These are phyloP conservation scores for Sesbania bispinosa DNA, from an alignment of 306 rosid genomes.

Conservation along the genomic window DNA sequence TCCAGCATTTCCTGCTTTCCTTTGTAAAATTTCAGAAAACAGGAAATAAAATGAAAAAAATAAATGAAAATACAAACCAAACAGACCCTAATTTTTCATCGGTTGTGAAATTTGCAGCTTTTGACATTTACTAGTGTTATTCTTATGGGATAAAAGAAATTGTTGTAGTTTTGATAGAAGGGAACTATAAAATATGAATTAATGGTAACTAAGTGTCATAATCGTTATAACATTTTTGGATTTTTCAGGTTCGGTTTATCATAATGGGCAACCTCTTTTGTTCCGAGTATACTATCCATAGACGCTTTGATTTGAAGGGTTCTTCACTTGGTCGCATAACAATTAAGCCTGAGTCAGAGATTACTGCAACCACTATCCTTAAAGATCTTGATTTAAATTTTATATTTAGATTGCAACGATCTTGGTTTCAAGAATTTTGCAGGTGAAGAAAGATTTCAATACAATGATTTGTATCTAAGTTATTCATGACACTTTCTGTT, in stretches of 20 bases:
- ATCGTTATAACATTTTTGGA: not conserved
- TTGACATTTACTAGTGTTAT: not conserved
- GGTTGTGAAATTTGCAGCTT: not conserved
- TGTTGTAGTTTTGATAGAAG: too few relatives aligned
- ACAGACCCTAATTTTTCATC: not conserved
- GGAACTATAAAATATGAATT: not conserved
- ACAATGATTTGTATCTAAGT: not conserved
- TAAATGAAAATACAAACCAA: too few relatives aligned
- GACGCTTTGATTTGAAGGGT: too few relatives aligned
- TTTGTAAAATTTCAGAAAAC: too few relatives aligned
- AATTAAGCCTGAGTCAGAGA: constrained; percentile 61
- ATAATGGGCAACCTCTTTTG: constrained; percentile 83
- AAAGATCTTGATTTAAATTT: constrained; percentile 84
- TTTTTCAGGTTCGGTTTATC: constrained; percentile 69
- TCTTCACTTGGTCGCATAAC: constrained; percentile 73
- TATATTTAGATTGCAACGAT: constrained; percentile 55
- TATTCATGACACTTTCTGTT: not conserved
- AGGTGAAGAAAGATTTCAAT: constrained; percentile 40
- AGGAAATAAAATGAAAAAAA: too few relatives aligned
- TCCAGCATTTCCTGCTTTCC: too few relatives aligned
- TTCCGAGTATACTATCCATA: constrained; percentile 65
- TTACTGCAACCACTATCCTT: constrained; percentile 71
- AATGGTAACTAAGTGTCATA: not conserved
- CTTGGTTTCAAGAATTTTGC: constrained; percentile 81
- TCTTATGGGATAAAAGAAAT: not conserved